These are phyloP conservation scores for Exsudoporus frostii DNA, from an alignment of 768 basidiomycete genomes.

Conservation along the genomic window DNA sequence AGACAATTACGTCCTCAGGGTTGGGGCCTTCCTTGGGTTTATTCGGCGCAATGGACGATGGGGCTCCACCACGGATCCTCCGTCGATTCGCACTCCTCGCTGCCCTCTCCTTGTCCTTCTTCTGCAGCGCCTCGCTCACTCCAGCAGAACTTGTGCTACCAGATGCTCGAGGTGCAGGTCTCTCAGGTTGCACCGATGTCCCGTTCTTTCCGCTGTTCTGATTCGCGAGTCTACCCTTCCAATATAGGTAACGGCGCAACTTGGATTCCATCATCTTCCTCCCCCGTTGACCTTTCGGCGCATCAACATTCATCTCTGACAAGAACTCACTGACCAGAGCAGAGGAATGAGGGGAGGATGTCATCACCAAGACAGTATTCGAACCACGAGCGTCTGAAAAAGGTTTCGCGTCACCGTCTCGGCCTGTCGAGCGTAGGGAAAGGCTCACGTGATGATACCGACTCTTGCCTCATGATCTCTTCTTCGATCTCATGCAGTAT, in stretches of 20 bases:
- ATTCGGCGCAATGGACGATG: constrained; percentile 15
- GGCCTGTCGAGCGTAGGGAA: background rate
- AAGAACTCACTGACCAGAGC: constrained; percentile 78
- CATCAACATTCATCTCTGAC: constrained; percentile 52
- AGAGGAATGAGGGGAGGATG: constrained; percentile 73
- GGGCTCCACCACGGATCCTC: constrained; percentile 73
- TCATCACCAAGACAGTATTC: constrained; percentile 86
- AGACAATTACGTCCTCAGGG: constrained; percentile 8
- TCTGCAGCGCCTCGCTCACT: constrained; percentile 72
- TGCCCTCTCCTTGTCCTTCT: constrained; percentile 66
- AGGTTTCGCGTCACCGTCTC: background rate
- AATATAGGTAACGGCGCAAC: constrained; percentile 70
- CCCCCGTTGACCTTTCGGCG: constrained; percentile 61
- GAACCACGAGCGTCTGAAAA: constrained; percentile 45
- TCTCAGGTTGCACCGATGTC: background rate
- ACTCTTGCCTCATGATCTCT: constrained; percentile 67
- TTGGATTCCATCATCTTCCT: constrained; percentile 77
- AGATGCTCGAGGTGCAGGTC: constrained; percentile 12
- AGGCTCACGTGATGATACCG: constrained; percentile 25
- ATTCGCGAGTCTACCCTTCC: constrained; percentile 56
- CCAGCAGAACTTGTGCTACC: constrained; percentile 18
- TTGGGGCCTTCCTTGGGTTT: constrained; percentile 9
- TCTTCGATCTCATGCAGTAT: constrained; percentile 88
- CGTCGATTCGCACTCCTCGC: constrained; percentile 63
- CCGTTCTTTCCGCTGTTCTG: constrained; percentile 24